Evolutionary conservation across 2,329 filamentous ascomycete genomes (phyloP).

Genomic region (Aspergillus ustus): DNA sequence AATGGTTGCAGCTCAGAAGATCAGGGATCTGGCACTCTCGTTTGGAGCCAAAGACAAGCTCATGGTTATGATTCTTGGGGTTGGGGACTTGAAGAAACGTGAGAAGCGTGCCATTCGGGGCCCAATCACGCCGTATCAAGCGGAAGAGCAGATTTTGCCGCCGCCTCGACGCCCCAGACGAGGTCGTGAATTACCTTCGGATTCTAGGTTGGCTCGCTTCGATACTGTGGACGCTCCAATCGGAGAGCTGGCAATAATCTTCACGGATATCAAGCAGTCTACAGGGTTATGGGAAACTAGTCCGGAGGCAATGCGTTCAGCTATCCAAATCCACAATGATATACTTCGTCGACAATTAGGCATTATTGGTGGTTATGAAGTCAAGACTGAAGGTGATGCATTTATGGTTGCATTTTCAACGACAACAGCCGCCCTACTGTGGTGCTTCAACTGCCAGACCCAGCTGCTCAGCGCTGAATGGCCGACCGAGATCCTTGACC

Average conservation of each 20-base stretch:
- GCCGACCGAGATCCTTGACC: slow-evolving; percentile 90
- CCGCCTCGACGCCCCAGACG: slow-evolving; percentile 68
- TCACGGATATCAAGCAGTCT: slow-evolving; percentile 99
- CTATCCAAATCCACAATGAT: slow-evolving; percentile 97
- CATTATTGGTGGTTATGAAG: slow-evolving; percentile 94
- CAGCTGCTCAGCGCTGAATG: slow-evolving; percentile 86
- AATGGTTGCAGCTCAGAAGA: slow-evolving; percentile 93
- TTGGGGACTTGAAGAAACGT: slow-evolving; percentile 85
- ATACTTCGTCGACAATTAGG: slow-evolving; percentile 92
- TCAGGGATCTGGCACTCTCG: slow-evolving; percentile 91
- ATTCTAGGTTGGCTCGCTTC: slow-evolving; percentile 84
- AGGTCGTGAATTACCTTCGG: slow-evolving; percentile 64
- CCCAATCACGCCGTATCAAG: slow-evolving; percentile 81
- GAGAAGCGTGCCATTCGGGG: slow-evolving; percentile 76
- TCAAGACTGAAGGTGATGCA: slow-evolving; percentile 99
- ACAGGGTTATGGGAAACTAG: slow-evolving; percentile 96
- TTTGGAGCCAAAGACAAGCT: slow-evolving; percentile 94
- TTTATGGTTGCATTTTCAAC: slow-evolving; percentile 99
- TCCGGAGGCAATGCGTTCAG: slow-evolving; percentile 91
- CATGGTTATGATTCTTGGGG: slow-evolving; percentile 98
- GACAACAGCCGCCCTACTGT: slow-evolving; percentile 89
- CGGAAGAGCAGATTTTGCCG: slow-evolving; percentile 65
- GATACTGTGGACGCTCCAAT: slow-evolving; percentile 91
- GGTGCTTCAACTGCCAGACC: slow-evolving; percentile 94
- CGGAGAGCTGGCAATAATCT: slow-evolving; percentile 90